These are phyloP conservation scores for Yamadazyma paraphyllophila DNA, from an alignment of 805 yeast genomes.

Conservation along the genomic window DNA sequence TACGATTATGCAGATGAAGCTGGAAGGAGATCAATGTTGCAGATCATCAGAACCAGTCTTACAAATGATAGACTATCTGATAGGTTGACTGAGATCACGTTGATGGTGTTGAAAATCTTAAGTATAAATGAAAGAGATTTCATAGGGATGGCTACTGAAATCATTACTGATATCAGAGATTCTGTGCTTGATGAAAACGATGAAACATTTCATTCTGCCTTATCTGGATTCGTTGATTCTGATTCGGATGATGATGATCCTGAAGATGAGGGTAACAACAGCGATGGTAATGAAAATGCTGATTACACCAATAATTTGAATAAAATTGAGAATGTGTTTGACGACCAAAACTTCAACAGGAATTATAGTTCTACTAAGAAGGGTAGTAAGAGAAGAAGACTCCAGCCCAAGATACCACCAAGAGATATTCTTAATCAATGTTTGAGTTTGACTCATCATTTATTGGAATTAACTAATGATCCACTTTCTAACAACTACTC, in stretches of 20 bases:
- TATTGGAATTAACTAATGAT: constrained; percentile 64
- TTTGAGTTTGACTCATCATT: constrained; percentile 63
- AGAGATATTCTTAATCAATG: constrained; percentile 58
- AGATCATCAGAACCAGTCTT: constrained; percentile 47
- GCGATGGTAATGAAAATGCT: constrained; percentile 19
- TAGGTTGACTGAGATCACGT: constrained; percentile 50
- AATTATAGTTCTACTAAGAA: neutral
- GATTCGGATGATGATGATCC: constrained; percentile 17
- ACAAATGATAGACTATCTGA: constrained; percentile 58
- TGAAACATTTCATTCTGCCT: constrained; percentile 50
- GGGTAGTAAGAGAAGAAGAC: constrained; percentile 24
- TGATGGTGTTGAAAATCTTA: constrained; percentile 64
- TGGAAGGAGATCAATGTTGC: constrained; percentile 77
- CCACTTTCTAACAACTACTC: constrained; percentile 65
- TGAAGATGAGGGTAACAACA: constrained; percentile 17
- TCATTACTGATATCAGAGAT: constrained; percentile 81
- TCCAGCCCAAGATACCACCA: constrained; percentile 42
- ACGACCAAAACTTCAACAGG: constrained; percentile 12
- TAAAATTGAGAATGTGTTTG: constrained; percentile 16
- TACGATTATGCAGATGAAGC: constrained; percentile 89
- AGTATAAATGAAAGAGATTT: constrained; percentile 84
- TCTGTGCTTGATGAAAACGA: constrained; percentile 46
- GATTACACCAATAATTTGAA: constrained; percentile 15
- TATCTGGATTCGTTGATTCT: constrained; percentile 29
- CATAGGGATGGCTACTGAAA: constrained; percentile 78